A percentile compares a stretch with the other conserved stretches of the same genome.
Conservation (phyloP, 2,329 filamentous ascomycete genomes). For the Hypomyces perniciosus region DNA sequence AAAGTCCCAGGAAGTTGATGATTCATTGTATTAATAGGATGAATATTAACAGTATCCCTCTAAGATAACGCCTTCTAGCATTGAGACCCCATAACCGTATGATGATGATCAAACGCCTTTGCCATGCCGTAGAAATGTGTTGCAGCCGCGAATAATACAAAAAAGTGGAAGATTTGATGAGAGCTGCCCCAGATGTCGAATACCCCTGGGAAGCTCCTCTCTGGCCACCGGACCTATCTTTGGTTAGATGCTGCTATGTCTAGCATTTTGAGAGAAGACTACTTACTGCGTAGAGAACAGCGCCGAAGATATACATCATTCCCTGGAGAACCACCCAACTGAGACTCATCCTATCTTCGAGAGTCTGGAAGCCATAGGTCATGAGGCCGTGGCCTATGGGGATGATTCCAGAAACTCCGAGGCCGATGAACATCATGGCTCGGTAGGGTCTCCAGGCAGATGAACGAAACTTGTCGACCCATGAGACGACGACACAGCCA, state of each 20-base stretch:
- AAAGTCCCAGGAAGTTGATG: constrained; percentile 13
- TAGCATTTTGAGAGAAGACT: background rate
- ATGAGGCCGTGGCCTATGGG: constrained; percentile 72
- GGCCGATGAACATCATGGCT: constrained; percentile 80
- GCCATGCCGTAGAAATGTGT: constrained; percentile 76
- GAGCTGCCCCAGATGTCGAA: constrained; percentile 93
- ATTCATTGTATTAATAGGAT: constrained; percentile 7
- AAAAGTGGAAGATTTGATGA: constrained; percentile 92
- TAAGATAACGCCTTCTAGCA: constrained; percentile 30
- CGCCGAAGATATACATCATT: constrained; percentile 76
- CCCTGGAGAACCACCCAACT: constrained; percentile 77
- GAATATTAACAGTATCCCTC: background rate
- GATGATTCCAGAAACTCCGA: constrained; percentile 77
- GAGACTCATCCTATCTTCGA: constrained; percentile 71
- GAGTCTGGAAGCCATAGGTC: constrained; percentile 58
- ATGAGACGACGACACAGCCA: constrained; percentile 71
- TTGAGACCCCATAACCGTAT: constrained; percentile 51
- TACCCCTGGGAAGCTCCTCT: constrained; percentile 66
- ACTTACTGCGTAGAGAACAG: constrained; percentile 75
- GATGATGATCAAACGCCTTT: constrained; percentile 81
- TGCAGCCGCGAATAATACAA: constrained; percentile 76
- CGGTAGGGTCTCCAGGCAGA: constrained; percentile 79
- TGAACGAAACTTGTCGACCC: constrained; percentile 77
- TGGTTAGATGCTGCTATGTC: background rate
- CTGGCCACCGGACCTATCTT: constrained; percentile 67